These are phyloP conservation scores for Stagonosporopsis vannaccii DNA, from an alignment of 2,329 filamentous ascomycete species.

Conservation along the genomic window DNA sequence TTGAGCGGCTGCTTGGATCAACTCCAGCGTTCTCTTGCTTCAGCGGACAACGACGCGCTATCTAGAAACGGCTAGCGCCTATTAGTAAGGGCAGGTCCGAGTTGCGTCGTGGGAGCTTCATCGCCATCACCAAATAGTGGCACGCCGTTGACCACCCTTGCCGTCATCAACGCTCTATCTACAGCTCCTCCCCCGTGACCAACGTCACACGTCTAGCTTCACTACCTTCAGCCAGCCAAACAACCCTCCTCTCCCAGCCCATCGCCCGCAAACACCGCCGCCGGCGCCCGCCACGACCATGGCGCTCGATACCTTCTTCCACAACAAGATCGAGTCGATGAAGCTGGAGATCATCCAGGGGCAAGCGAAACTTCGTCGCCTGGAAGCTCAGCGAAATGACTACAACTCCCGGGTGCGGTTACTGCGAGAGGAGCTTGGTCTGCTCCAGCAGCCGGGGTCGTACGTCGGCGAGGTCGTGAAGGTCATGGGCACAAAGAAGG, in stretches of 20 bases:
- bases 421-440: constrained; percentile 90
- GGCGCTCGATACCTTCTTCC: constrained; percentile 99
- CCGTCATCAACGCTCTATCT: neutral
- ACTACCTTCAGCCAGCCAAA: neutral
- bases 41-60: no score
- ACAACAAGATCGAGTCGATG: constrained; percentile 99
- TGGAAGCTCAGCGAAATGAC: constrained; percentile 98
- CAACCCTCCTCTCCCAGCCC: neutral
- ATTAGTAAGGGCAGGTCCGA: neutral
- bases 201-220: neutral
- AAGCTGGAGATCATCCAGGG: constrained; percentile 99
- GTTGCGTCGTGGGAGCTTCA: constrained; percentile 14
- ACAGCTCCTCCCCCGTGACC: neutral
- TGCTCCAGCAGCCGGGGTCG: constrained; percentile 95
- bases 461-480: constrained; percentile 99
- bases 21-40: neutral
- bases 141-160: neutral
- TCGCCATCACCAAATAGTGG: constrained; percentile 8
- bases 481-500: constrained; percentile 99
- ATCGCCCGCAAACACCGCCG: constrained; percentile 17
- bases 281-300: constrained; percentile 65
- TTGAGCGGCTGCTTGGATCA: neutral
- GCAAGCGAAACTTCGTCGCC: constrained; percentile 89
- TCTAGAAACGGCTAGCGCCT: neutral
- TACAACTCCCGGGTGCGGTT: constrained; percentile 98